These are phyloP conservation scores for Arxiozyma telluris DNA, from an alignment of 1,139 yeast species.

Conservation along the genomic window DNA sequence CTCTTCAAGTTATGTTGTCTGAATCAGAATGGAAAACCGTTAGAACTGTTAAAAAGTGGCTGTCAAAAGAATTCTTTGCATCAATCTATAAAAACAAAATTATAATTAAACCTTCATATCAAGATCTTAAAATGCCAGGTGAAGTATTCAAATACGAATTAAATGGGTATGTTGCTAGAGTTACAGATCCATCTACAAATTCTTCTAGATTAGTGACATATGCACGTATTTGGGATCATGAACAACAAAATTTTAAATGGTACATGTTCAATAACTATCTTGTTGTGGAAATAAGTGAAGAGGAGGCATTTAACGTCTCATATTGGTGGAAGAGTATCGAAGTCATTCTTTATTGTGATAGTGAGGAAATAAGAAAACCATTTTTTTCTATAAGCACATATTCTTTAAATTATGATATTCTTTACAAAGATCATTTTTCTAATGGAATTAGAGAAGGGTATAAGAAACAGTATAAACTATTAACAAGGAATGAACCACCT, in stretches of 20 bases:
- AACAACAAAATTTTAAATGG: conserved; percentile 44
- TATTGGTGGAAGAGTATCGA: conserved; percentile 81
- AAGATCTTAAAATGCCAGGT: conserved; percentile 30
- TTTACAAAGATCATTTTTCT: conserved; percentile 71
- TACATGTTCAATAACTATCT: conserved; percentile 83
- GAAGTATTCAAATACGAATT: conserved; percentile 44
- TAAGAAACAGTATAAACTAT: conserved; percentile 53
- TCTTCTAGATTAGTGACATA: conserved; percentile 53
- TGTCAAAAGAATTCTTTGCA: conserved; percentile 51
- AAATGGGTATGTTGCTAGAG: conserved; percentile 61
- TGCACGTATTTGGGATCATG: conserved; percentile 38
- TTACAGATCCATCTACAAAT: conserved; percentile 45
- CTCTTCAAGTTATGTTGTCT: conserved; percentile 49
- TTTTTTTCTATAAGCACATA: conserved; percentile 36
- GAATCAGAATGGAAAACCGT: conserved; percentile 43
- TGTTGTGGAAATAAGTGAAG: conserved; percentile 66
- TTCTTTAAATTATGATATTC: conserved; percentile 48
- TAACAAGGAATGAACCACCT: conserved; percentile 65
- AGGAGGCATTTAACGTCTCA: conserved; percentile 57
- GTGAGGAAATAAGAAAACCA: conserved; percentile 29
- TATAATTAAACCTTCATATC: conserved; percentile 33
- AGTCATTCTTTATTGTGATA: conserved; percentile 55
- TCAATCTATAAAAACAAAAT: conserved; percentile 35
- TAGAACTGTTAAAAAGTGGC: conserved; percentile 45
- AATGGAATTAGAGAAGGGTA: conserved; percentile 55